Evolutionary conservation across 2,329 filamentous ascomycete genomes (phyloP).

Genomic region (Cladobotryum mycophilum): DNA sequence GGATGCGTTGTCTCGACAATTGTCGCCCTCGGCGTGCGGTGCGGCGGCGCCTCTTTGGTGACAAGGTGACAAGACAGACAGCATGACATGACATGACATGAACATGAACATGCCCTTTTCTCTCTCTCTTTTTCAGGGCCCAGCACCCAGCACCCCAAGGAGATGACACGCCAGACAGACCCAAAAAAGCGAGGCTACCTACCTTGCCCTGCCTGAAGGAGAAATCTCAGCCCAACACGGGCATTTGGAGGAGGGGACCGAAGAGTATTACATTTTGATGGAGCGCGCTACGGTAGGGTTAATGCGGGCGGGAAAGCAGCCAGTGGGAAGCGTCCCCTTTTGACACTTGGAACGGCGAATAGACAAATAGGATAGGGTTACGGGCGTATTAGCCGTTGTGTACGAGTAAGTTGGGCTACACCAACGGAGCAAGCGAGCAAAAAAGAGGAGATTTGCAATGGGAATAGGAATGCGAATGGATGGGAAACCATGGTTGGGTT

Average conservation of each 20-base stretch:
- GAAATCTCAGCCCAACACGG: neutral
- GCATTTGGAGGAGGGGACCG: too few species aligned
- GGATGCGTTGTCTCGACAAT: constrained; percentile 11
- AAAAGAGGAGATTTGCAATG: too few species aligned
- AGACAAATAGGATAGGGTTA: constrained; percentile 1
- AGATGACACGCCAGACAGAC: neutral
- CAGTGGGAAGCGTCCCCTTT: constrained; percentile 5
- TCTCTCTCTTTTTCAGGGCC: too few species aligned
- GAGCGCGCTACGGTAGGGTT: too few species aligned
- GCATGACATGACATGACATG: neutral
- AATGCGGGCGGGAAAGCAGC: neutral
- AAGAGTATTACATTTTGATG: too few species aligned
- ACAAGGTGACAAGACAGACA: constrained; percentile 6
- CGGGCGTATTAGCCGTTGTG: constrained; percentile 6
- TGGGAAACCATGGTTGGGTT: too few species aligned
- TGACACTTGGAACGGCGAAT: too few species aligned
- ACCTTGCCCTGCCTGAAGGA: neutral
- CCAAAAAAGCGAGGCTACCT: neutral
- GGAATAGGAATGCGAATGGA: too few species aligned
- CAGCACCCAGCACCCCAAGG: too few species aligned
- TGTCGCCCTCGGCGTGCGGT: neutral
- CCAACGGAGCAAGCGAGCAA: too few species aligned
- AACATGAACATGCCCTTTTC: too few species aligned
- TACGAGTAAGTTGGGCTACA: neutral
- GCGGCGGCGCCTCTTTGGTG: constrained; percentile 1